phyloP scores from a whole-genome alignment of 306 rosid species.

The Begonia peltatifolia region DNA sequence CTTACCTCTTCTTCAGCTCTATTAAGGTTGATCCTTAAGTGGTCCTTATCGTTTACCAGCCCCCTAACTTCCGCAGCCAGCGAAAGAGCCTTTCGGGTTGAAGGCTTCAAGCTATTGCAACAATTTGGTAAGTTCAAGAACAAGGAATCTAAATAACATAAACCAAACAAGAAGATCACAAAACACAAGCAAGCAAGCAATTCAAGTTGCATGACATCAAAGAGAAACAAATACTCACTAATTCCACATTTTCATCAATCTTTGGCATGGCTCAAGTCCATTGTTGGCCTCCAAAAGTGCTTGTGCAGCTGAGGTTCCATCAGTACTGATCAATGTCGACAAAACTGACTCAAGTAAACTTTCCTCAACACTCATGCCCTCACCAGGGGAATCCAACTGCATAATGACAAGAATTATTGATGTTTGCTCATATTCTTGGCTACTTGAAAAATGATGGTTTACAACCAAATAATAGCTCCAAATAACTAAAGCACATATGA shows the following conservation, averaged over 20 bases:
- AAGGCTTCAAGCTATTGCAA: constrained; percentile 55
- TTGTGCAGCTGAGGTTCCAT: constrained; percentile 31
- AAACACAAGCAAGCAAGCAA: background rate
- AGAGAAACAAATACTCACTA: constrained; percentile 29
- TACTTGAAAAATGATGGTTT: no score
- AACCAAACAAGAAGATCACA: background rate
- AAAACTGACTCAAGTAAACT: constrained; percentile 53
- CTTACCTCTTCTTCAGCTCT: constrained; percentile 92
- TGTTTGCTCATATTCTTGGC: no score
- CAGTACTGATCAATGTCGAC: constrained; percentile 24
- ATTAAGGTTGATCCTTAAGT: constrained; percentile 55
- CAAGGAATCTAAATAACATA: background rate
- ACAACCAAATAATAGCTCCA: no score
- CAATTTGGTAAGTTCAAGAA: no score
- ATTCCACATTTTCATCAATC: constrained; percentile 56
- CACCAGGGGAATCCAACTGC: constrained; percentile 44
- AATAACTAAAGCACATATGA: no score
- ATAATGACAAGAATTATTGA: background rate
- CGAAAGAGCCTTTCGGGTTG: constrained; percentile 42
- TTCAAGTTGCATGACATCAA: background rate
- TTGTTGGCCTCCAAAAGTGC: constrained; percentile 49
- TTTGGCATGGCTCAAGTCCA: constrained; percentile 38
- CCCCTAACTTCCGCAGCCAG: constrained; percentile 49
- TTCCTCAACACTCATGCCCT: constrained; percentile 26
- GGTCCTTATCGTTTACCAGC: constrained; percentile 69